These are phyloP conservation scores for Ceratopteris richardii DNA, from an alignment of 75 land plant species.

Conservation along the genomic window DNA sequence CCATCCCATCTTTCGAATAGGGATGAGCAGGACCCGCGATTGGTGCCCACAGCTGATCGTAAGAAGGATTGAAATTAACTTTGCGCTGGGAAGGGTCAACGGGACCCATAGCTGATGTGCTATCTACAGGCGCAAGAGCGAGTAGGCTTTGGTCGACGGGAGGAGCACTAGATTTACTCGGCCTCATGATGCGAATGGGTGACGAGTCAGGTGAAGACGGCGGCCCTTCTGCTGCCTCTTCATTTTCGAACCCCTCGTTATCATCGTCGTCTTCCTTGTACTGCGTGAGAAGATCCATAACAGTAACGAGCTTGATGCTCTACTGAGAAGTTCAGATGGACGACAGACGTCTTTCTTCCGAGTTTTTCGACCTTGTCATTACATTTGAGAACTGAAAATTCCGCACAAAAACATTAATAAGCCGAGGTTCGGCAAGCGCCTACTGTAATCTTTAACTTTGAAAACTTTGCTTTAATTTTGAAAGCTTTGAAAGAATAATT, in stretches of 20 bases:
- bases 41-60: constrained; percentile 97
- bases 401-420: too few relatives aligned
- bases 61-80: constrained; percentile 73
- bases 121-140: constrained; percentile 27
- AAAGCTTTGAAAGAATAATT: too few relatives aligned
- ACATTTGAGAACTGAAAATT: too few relatives aligned
- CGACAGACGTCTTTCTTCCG: too few relatives aligned
- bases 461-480: too few relatives aligned
- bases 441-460: too few relatives aligned
- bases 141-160: constrained; percentile 64
- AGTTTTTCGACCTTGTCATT: too few relatives aligned
- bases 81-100: constrained; percentile 74
- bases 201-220: constrained; percentile 55
- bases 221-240: background rate
- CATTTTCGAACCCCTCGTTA: background rate
- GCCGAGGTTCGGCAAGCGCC: too few relatives aligned
- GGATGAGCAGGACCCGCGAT: constrained; percentile 90
- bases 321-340: too few relatives aligned
- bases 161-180: constrained; percentile 64
- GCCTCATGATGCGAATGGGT: constrained; percentile 29
- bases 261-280: constrained; percentile 17
- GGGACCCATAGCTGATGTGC: constrained; percentile 20
- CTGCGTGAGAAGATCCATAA: constrained; percentile 35
- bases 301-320: background rate
- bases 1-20: constrained; percentile 78